Base-by-base conservation (phyloP, 306 rosid species). In the Vachellia pachyceras region DNA sequence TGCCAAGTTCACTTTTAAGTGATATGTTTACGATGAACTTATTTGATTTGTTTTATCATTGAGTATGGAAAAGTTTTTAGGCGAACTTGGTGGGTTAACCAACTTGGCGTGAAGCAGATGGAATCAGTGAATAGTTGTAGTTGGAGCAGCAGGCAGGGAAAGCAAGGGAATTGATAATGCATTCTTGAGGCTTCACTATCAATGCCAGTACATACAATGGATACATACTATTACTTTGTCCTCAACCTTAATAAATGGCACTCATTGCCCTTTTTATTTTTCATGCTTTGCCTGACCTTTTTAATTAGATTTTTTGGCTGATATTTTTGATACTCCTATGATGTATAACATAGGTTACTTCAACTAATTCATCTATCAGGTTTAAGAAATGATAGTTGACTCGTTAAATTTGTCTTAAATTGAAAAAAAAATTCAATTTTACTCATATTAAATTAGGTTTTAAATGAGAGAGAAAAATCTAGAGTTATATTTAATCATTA, bases 151-250 rank as follows among this genome's bases (percentile, higher is more conserved):
- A 54, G 73, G 70, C 73, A 50, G 63, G 81, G 79, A 42, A 65
- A 58, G 75, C 73, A 80, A 72, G 66, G 52, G 68, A 84, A 14
- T 77, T 73, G 86, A 71, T 78, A 66, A 54, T 72, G 75, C 72
- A 44, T 55, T 57, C 1, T 63, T 57, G 45, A 39, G n/a, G 82
- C 65, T 84, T 83, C 84, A 29, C 33, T 2, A 44, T 85, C 88
- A 86, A 66, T 71, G 84, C 72, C 84, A 82, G 79, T 36, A 49
- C 33, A 29, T 29, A 29, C 33, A 29, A 29, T 29, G 33, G 1
- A 2, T 29, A 47, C 84, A 74, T 77, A 35, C 10, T 73, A n/a
- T n/a, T n/a, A 23, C 10, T 73, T 78, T 82, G 68, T 73, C 79
- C 47, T 67, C 63, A 14, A 65, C 74, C 77, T 54, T 22, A 45